A percentile compares a stretch with the other conserved stretches of the same genome.
Evolutionary conservation across 2,329 filamentous ascomycete species (phyloP).

Genomic region (Aspergillus brunneoviolaceus): DNA sequence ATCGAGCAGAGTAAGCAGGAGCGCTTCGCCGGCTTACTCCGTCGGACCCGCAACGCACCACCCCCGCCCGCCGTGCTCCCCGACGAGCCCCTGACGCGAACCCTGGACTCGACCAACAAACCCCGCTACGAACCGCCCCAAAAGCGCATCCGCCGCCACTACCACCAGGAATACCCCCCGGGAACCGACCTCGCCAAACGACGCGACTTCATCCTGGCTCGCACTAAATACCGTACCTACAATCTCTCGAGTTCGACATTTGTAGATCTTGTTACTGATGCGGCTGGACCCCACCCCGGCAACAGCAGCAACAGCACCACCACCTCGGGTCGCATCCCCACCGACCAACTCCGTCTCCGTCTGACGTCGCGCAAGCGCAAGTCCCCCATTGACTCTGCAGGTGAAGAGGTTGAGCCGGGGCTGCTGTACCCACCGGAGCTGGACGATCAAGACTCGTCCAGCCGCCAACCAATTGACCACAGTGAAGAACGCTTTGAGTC

Average conservation of each 20-base stretch:
- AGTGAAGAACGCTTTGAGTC: conserved; percentile 42
- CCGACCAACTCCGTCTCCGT: conserved; percentile 43
- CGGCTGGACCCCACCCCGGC: conserved; percentile 14
- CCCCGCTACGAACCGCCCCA: conserved; percentile 37
- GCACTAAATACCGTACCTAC: conserved; percentile 46
- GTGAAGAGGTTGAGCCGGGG: conserved; percentile 24
- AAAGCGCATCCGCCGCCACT: conserved; percentile 39
- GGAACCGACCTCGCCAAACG: conserved; percentile 22
- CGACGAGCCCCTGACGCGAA: conserved; percentile 31
- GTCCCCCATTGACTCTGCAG: conserved; percentile 37
- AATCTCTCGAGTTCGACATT: conserved; percentile 42
- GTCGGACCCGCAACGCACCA: conserved; percentile 9
- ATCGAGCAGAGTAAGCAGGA: conserved; percentile 15
- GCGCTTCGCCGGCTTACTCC: not conserved
- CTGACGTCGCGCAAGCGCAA: conserved; percentile 45
- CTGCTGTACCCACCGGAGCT: conserved; percentile 33
- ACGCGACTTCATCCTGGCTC: conserved; percentile 45
- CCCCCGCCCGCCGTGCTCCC: conserved; percentile 19
- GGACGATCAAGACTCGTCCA: conserved; percentile 12
- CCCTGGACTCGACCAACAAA: conserved; percentile 26
- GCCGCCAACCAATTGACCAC: conserved; percentile 28
- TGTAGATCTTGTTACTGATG: conserved; percentile 46
- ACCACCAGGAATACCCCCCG: conserved; percentile 41
- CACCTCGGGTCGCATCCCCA: conserved; percentile 28
- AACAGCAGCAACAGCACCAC: conserved; percentile 11